Base-by-base conservation (phyloP, 306 rosid genomes). In the Quercus berberidifolia region DNA sequence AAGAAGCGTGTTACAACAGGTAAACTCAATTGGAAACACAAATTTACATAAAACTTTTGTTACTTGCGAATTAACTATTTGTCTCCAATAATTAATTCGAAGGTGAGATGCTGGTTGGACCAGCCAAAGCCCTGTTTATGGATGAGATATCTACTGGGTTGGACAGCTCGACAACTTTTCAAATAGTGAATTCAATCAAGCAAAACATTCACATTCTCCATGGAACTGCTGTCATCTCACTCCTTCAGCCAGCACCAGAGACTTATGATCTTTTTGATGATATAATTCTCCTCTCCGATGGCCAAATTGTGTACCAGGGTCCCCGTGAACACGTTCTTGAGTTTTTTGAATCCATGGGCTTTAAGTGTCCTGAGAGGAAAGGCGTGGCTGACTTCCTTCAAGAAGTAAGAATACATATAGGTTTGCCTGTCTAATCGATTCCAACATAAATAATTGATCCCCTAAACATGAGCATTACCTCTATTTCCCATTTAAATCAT, bases 141-240 rank as follows among this genome's bases (percentile, higher is more conserved):
- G 88, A 87, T 17, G 89, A 87, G 67, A 87, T 87, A 68, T 87
- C 89, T n/a, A 80, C 87, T n/a, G 91, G 91, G 49, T 73, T 87
- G 59, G 87, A 87, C 72, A 87, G 87, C 65, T 80, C 91, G 0
- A 87, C 88, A 25, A 85, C 91, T n/a, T 87, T 74, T 74, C 88
- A 85, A 75, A 85, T 87, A 20, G 87, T 87, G 79, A 85, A 87
- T 64, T 87, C 89, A 38, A 60, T 87, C 55, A 84, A 60, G 74
- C 83, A 87, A 28, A 68, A 51, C 59, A 71, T 79, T 74, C 85
- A 76, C 70, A 81, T 82, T 77, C 58, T 87, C 41, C 46, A 87
- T 26, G 81, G 83, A 69, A 79, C 90, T 12, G 80, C 86, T 12
- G 70, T 82, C 74, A 49, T 87, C 82, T 87, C 90, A 21, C 88